Evolutionary conservation across 2,329 filamentous ascomycete genomes (phyloP).

Genomic region (Davidsoniella virescens): DNA sequence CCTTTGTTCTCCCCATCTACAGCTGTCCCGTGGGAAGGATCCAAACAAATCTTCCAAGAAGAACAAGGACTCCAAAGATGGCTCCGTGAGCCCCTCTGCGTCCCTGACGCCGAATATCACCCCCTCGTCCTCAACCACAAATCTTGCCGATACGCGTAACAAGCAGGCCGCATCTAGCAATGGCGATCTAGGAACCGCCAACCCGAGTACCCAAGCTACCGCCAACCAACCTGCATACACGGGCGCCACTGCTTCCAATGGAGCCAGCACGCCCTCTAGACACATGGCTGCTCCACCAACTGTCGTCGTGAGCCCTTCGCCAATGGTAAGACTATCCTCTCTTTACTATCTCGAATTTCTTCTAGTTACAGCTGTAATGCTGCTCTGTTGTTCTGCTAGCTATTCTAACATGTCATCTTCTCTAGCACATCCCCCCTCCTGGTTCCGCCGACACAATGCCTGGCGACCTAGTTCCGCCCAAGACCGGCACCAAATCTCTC

Average conservation of each 20-base stretch:
- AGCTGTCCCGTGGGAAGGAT: conserved; percentile 86
- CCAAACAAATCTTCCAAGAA: conserved; percentile 69
- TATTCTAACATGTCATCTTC: conserved; percentile 3
- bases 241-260: conserved; percentile 23
- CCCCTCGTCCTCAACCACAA: conserved; percentile 77
- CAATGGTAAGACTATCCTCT: conserved; percentile 48
- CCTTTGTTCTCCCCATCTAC: conserved; percentile 16
- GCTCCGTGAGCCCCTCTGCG: conserved; percentile 64
- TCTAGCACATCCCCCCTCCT: conserved; percentile 75
- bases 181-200: conserved; percentile 17
- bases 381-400: background rate
- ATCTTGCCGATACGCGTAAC: conserved; percentile 69
- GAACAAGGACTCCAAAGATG: conserved; percentile 56
- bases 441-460: conserved; percentile 96
- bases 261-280: conserved; percentile 45
- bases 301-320: conserved; percentile 87
- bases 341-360: conserved; percentile 2
- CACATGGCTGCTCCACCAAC: conserved; percentile 58
- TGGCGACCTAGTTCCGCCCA: conserved; percentile 85
- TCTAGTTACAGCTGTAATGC: background rate
- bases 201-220: conserved; percentile 23
- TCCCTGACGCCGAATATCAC: conserved; percentile 48
- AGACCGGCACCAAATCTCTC: conserved; percentile 75
- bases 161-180: conserved; percentile 36
- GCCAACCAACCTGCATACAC: conserved; percentile 17